Conservation (phyloP, 2,329 filamentous ascomycete genomes). For the Dactylellina drechsleri region DNA sequence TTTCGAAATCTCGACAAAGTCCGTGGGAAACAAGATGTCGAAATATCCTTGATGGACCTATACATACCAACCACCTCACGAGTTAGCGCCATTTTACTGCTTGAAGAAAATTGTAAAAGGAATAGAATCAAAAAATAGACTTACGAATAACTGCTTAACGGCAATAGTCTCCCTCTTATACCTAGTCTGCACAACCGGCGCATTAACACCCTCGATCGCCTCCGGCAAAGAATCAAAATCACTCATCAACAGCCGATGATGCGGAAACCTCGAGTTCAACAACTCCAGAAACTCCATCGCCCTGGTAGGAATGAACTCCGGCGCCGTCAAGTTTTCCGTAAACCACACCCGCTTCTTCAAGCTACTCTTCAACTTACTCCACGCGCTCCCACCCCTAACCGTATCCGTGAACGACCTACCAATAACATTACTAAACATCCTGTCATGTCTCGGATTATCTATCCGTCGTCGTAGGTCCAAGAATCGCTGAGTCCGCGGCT, state of each 20-base stretch:
- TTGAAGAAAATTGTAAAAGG: constrained; percentile 5
- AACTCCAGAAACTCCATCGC: constrained; percentile 98
- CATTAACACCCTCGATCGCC: constrained; percentile 83
- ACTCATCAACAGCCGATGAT: constrained; percentile 85
- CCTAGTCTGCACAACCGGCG: constrained; percentile 93
- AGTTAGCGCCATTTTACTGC: constrained; percentile 2
- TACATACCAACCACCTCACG: background rate
- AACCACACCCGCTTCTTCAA: constrained; percentile 73
- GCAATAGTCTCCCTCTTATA: constrained; percentile 88
- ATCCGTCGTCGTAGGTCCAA: constrained; percentile 85
- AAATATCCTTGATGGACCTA: constrained; percentile 98
- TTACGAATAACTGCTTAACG: constrained; percentile 87
- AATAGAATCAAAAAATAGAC: constrained; percentile 59
- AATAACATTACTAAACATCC: constrained; percentile 50
- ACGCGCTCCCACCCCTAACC: constrained; percentile 26
- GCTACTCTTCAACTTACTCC: constrained; percentile 64
- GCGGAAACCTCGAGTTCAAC: constrained; percentile 85
- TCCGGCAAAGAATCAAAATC: constrained; percentile 91
- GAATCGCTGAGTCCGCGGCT: constrained; percentile 84
- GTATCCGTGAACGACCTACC: constrained; percentile 53
- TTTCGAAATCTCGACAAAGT: constrained; percentile 89
- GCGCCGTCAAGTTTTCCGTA: constrained; percentile 77
- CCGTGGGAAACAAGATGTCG: constrained; percentile 97
- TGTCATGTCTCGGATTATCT: constrained; percentile 53
- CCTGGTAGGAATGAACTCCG: constrained; percentile 93